These are phyloP conservation scores for Mycena belliarum DNA, from an alignment of 768 basidiomycete genomes.

Conservation along the genomic window DNA sequence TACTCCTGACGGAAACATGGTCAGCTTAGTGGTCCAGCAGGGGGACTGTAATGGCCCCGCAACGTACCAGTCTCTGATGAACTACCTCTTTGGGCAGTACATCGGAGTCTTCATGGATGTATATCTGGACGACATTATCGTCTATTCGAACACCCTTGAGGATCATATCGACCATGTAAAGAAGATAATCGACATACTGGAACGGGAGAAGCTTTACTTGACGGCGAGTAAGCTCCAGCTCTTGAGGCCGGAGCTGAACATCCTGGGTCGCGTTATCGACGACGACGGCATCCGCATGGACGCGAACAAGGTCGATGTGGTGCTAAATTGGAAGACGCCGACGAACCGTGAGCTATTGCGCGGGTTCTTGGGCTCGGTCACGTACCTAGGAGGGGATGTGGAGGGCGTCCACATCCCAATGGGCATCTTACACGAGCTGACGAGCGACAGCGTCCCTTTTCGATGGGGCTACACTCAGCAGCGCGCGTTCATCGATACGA, in stretches of 20 bases:
- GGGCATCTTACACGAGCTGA: not conserved
- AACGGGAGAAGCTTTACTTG: constrained; percentile 30
- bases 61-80: not conserved
- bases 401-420: not conserved
- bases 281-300: constrained; percentile 20
- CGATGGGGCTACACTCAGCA: not conserved
- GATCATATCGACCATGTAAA: constrained; percentile 36
- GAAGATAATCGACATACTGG: constrained; percentile 30
- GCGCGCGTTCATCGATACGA: not conserved
- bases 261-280: not conserved
- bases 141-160: constrained; percentile 30
- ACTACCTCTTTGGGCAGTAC: not conserved
- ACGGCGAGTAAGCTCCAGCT: constrained; percentile 7
- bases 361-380: not conserved
- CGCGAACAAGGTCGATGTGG: not conserved
- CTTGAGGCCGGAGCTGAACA: not conserved
- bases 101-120: not conserved
- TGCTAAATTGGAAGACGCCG: not conserved
- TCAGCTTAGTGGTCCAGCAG: not conserved
- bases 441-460: not conserved
- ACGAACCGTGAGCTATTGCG: not conserved
- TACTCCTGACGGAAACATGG: not conserved
- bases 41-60: not conserved
- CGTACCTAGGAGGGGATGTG: not conserved
- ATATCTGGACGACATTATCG: not conserved